These are phyloP conservation scores for Microbotryum intermedium DNA, from an alignment of 1,284 basidiomycete genomes.

Conservation along the genomic window DNA sequence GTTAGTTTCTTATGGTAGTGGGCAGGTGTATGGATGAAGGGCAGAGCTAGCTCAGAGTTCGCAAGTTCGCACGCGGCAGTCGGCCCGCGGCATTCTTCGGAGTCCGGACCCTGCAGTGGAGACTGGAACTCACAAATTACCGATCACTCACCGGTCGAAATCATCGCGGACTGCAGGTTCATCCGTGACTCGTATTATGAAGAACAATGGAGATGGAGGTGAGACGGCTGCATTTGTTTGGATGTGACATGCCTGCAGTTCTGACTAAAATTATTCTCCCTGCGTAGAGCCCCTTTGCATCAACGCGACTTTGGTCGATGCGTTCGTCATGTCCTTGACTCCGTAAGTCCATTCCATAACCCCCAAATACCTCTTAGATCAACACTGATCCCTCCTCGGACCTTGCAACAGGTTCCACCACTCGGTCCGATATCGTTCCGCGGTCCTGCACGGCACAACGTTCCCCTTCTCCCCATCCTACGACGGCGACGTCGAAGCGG, in stretches of 20 bases:
- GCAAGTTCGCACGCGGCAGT: too few relatives aligned
- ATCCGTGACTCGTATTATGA: conserved; percentile 32
- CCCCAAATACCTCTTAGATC: too few relatives aligned
- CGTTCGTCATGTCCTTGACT: conserved; percentile 32
- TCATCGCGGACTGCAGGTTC: conserved; percentile 24
- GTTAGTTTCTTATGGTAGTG: conserved; percentile 5
- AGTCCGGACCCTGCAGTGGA: too few relatives aligned
- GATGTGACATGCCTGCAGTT: too few relatives aligned
- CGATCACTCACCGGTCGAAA: too few relatives aligned
- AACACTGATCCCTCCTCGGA: neutral
- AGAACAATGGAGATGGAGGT: conserved; percentile 25
- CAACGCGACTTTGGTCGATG: conserved; percentile 35
- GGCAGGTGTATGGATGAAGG: neutral
- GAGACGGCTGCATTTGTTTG: too few relatives aligned
- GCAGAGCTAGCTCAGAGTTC: too few relatives aligned
- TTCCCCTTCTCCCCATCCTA: conserved; percentile 13
- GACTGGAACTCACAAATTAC: too few relatives aligned
- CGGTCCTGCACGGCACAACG: conserved; percentile 34
- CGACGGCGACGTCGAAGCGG: conserved; percentile 18
- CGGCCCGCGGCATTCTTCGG: too few relatives aligned
- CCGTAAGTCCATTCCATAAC: neutral
- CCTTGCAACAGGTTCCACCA: conserved; percentile 27
- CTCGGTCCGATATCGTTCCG: conserved; percentile 34
- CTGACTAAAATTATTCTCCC: too few relatives aligned
- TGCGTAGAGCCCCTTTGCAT: conserved; percentile 29